Conservation (phyloP, 2,329 filamentous ascomycete species). For the Penicillium sp. region DNA sequence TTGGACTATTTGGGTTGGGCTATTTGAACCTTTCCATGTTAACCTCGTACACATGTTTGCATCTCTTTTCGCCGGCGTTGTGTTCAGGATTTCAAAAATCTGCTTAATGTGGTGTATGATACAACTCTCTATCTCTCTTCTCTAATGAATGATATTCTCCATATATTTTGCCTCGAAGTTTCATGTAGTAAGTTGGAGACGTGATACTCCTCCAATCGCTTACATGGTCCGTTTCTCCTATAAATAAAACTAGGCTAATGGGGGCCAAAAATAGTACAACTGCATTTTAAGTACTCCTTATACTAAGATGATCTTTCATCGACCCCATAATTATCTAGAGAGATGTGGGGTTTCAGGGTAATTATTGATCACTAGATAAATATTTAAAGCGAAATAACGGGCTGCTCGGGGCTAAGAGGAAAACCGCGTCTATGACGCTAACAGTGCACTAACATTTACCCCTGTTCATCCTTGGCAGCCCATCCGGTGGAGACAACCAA, state of each 20-base stretch:
- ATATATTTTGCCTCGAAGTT: background rate
- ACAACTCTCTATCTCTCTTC: constrained; percentile 8
- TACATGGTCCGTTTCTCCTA: background rate
- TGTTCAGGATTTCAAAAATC: constrained; percentile 14
- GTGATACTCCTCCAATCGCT: background rate
- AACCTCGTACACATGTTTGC: constrained; percentile 11
- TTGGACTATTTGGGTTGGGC: constrained; percentile 2
- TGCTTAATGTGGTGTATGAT: constrained; percentile 18
- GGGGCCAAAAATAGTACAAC: background rate
- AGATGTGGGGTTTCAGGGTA: background rate
- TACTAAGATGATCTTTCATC: background rate
- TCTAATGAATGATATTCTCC: constrained; percentile 13
- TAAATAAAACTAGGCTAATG: background rate
- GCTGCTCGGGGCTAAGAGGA: background rate
- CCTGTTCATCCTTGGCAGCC: background rate
- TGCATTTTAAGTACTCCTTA: background rate
- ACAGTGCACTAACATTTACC: background rate
- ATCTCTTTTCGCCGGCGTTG: constrained; percentile 12
- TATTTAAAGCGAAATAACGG: background rate
- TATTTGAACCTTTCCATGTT: background rate
- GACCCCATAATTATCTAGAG: background rate
- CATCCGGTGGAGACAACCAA: background rate
- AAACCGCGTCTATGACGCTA: background rate
- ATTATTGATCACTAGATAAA: background rate
- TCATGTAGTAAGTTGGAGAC: background rate